These are phyloP conservation scores for Picochlorum sp. DNA, from an alignment of 139 green algal species.

Conservation along the genomic window DNA sequence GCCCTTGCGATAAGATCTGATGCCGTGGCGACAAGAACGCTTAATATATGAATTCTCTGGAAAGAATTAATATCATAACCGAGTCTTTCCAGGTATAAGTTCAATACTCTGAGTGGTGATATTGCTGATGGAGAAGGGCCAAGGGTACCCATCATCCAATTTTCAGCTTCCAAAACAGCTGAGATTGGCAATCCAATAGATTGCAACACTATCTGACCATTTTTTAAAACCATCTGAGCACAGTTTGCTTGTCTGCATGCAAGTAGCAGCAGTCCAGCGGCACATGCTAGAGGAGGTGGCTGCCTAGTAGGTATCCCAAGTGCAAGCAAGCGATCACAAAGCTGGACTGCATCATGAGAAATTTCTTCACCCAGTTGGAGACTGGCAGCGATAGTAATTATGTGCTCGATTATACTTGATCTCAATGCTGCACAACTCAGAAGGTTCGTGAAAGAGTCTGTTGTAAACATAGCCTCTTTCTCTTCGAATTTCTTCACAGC, in stretches of 20 bases:
- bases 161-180: constrained; percentile 28
- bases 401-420: neutral
- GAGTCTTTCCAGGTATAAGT: constrained; percentile 70
- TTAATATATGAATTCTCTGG: constrained; percentile 3
- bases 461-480: constrained; percentile 33
- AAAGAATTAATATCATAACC: constrained; percentile 16
- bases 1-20: constrained; percentile 7
- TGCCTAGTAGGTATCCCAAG: neutral
- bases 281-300: constrained; percentile 1
- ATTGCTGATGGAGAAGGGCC: constrained; percentile 41
- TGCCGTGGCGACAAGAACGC: constrained; percentile 6
- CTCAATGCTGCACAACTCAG: neutral
- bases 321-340: constrained; percentile 18
- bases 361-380: constrained; percentile 18
- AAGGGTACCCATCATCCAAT: constrained; percentile 28
- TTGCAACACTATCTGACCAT: neutral
- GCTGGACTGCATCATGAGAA: constrained; percentile 24
- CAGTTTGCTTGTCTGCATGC: constrained; percentile 10
- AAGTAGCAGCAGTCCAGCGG: constrained; percentile 14
- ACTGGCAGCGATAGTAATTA: constrained; percentile 11
- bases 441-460: neutral
- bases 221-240: constrained; percentile 1
- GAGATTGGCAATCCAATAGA: constrained; percentile 8
- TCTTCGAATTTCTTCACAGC: constrained; percentile 52
- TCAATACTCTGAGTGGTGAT: constrained; percentile 50